Evolutionary conservation across 1,139 yeast species (phyloP), one percentile per base, ranked within the genome.

Genomic region (Hyphopichia burtonii): DNA sequence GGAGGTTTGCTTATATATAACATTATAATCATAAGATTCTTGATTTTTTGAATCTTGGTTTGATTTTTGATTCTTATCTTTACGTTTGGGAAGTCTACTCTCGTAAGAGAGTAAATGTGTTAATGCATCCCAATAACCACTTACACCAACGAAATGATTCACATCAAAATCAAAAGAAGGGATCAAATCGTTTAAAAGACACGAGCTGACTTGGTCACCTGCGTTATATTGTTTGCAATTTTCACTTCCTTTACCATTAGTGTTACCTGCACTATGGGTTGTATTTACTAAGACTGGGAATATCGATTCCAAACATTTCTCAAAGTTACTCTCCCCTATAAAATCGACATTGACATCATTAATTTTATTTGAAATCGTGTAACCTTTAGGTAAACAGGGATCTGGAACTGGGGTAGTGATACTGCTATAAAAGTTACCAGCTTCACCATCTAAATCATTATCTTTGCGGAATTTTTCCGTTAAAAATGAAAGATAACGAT

Each of bases 111-210:
- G 59, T 3, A 82, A 66, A 30, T 71, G 72, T 19, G 76, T 74
- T 9, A 84, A 69, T 3, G 89, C 80, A 56, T 86, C 86, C 87
- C 90, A 86, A 61, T 85, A 86, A 35, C 90, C 95, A 52, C 90
- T 83, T 2, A 88, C 89, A 0, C 94, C 95, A 25, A 84, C 74
- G 48, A 86, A 86, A 49, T 80, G 83, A 50, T 82, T 80, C 33
- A 80, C 66, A 41, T 76, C 82, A 51, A 86, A 82, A 51, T 83
- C 88, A 61, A 87, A 81, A 1, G 80, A 74, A 0, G 95, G 95
- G 16, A 79, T 71, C 34, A 69, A 56, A 45, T 80, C 83, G 41
- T 66, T 68, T 34, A 79, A 56, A n/a, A 80, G 58, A 55, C 86
- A 81, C 1, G 80, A 64, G 42, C 74, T 66, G 3, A 64, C 68